A percentile compares a stretch with the other conserved stretches of the same genome.
Conservation (phyloP, 1,284 basidiomycete species). For the Cryptococcus sp. region DNA sequence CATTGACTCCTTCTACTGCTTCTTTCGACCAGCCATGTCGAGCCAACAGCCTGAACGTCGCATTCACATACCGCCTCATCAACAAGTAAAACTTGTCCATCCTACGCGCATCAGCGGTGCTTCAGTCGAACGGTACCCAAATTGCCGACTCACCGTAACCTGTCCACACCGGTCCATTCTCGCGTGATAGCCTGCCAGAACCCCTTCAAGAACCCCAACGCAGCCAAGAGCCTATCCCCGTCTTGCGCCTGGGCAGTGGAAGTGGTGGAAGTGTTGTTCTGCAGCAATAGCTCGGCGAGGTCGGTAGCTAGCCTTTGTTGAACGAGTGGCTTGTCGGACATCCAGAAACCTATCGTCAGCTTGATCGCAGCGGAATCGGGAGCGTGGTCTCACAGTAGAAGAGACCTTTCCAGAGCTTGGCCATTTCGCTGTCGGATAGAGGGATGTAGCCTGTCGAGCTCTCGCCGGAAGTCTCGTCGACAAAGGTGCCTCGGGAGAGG, state of each 20-base stretch:
- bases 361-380: neutral
- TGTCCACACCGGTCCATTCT: slow-evolving; percentile 90
- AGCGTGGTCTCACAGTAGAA: slow-evolving; percentile 74
- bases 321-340: slow-evolving; percentile 96
- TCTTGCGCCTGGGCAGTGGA: slow-evolving; percentile 4
- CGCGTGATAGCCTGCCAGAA: slow-evolving; percentile 86
- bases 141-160: slow-evolving; percentile 59
- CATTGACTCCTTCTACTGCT: slow-evolving; percentile 58
- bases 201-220: slow-evolving; percentile 71
- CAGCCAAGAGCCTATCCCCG: slow-evolving; percentile 45
- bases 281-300: slow-evolving; percentile 71
- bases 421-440: slow-evolving; percentile 68
- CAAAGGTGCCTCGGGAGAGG: slow-evolving; percentile 60
- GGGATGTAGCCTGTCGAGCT: slow-evolving; percentile 21
- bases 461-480: slow-evolving; percentile 24
- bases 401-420: slow-evolving; percentile 93
- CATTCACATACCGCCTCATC: slow-evolving; percentile 79
- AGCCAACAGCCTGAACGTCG: slow-evolving; percentile 72
- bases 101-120: slow-evolving; percentile 46
- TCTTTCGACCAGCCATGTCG: slow-evolving; percentile 62
- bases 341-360: slow-evolving; percentile 80
- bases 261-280: slow-evolving; percentile 52
- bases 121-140: neutral
- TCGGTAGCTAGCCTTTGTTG: slow-evolving; percentile 87
- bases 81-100: slow-evolving; percentile 98